These are phyloP conservation scores for Ceratocystis cubensis DNA, from an alignment of 2,329 filamentous ascomycete species.

Conservation along the genomic window DNA sequence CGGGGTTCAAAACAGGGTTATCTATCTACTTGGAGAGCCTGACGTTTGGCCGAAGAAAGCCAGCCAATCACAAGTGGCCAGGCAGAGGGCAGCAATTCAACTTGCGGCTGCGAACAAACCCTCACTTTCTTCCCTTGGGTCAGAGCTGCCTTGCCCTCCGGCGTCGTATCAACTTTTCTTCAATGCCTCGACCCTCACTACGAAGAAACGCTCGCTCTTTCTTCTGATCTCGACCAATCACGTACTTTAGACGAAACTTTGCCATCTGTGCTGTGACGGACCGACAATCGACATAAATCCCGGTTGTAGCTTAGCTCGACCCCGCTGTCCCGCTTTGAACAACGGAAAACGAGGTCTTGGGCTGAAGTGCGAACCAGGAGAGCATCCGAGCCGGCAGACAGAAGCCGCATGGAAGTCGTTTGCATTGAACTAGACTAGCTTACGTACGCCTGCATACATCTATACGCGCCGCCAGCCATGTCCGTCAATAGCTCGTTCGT, in stretches of 20 bases:
- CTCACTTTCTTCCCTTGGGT: background rate
- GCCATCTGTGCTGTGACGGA: too few relatives aligned
- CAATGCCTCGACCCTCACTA: background rate
- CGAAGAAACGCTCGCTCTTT: background rate
- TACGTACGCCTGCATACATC: too few relatives aligned
- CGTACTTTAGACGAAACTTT: background rate
- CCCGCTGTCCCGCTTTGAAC: background rate
- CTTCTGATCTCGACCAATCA: background rate
- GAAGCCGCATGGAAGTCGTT: too few relatives aligned
- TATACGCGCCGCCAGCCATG: background rate
- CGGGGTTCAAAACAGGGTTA: background rate
- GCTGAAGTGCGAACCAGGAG: too few relatives aligned
- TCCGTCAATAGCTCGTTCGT: slow-evolving; percentile 38
- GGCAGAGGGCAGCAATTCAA: background rate
- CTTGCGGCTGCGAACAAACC: background rate
- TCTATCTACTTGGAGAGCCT: background rate
- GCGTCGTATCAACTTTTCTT: background rate
- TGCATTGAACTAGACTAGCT: too few relatives aligned
- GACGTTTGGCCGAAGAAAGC: background rate
- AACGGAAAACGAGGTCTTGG: background rate
- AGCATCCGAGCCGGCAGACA: too few relatives aligned
- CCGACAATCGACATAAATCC: background rate
- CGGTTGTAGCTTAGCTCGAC: background rate
- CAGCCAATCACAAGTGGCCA: background rate
- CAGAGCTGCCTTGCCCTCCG: background rate